Evolutionary conservation across 345 rosid species (phyloP).

Genomic region (Eucalyptus polyanthemos): DNA sequence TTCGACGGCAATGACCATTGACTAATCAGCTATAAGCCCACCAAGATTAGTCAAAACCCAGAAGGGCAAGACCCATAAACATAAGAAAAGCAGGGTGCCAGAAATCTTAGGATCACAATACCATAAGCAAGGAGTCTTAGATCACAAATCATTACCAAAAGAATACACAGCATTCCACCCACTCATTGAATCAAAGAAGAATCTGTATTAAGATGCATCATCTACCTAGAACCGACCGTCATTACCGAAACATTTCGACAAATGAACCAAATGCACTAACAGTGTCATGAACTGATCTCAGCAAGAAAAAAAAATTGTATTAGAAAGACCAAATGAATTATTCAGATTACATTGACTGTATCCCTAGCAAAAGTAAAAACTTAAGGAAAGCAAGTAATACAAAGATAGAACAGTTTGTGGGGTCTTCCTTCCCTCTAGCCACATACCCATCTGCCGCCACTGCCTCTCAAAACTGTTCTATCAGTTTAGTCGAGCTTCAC

Average conservation of each 20-base stretch:
- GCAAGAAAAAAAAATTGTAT: background rate
- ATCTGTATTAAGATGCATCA: background rate
- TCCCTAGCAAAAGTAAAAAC: background rate
- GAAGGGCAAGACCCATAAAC: background rate
- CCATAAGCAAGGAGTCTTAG: background rate
- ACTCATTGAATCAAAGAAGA: background rate
- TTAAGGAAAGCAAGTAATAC: background rate
- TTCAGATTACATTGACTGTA: background rate
- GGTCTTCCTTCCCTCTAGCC: background rate
- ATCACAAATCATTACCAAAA: background rate
- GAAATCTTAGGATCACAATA: background rate
- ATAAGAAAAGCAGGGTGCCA: background rate
- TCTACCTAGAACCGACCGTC: background rate
- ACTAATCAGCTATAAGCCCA: background rate
- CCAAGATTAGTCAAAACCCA: background rate
- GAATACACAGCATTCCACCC: background rate
- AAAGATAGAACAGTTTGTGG: background rate
- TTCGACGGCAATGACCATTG: background rate
- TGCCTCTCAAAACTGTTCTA: background rate
- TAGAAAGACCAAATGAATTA: background rate
- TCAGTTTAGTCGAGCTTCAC: slow-evolving; percentile 7
- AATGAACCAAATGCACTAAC: background rate
- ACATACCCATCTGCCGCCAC: background rate
- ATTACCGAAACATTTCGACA: background rate
- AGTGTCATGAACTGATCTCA: background rate